Evolutionary conservation across 2,329 filamentous ascomycete genomes (phyloP).

Genomic region (Elsinoe perseae): DNA sequence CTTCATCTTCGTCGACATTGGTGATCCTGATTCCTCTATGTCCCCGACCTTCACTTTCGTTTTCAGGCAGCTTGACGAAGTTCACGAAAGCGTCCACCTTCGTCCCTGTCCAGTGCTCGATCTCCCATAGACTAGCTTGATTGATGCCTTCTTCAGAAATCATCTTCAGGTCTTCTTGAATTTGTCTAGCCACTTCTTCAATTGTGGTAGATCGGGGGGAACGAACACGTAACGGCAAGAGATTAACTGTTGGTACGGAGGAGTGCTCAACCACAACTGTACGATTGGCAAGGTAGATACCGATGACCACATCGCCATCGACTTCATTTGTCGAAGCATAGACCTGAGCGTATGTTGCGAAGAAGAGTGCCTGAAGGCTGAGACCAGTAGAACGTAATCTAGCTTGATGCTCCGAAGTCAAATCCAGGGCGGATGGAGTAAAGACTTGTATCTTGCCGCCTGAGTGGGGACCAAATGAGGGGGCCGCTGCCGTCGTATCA

Average conservation of each 20-base stretch:
- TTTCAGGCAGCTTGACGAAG: slow-evolving; percentile 55
- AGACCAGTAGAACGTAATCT: slow-evolving; percentile 48
- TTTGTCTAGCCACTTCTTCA: slow-evolving; percentile 46
- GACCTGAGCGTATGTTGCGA: slow-evolving; percentile 59
- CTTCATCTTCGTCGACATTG: slow-evolving; percentile 21
- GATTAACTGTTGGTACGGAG: slow-evolving; percentile 65
- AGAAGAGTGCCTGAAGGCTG: slow-evolving; percentile 65
- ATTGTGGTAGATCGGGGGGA: slow-evolving; percentile 31
- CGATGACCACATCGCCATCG: slow-evolving; percentile 52
- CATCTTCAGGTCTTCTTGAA: slow-evolving; percentile 60
- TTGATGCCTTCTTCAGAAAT: slow-evolving; percentile 53
- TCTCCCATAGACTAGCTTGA: slow-evolving; percentile 59
- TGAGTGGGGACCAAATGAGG: slow-evolving; percentile 19
- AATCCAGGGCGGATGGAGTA: slow-evolving; percentile 40
- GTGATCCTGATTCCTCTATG: slow-evolving; percentile 22
- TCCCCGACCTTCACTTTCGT: slow-evolving; percentile 18
- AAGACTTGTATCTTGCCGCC: slow-evolving; percentile 39
- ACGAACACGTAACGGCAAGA: slow-evolving; percentile 62
- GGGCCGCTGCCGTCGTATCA: slow-evolving; percentile 18
- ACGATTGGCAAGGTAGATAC: slow-evolving; percentile 78
- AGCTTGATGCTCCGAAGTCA: slow-evolving; percentile 36
- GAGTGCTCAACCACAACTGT: slow-evolving; percentile 44
- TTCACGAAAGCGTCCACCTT: slow-evolving; percentile 70
- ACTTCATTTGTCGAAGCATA: slow-evolving; percentile 31
- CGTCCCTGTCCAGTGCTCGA: slow-evolving; percentile 66